Evolutionary conservation across 192 early-diverging fungal genomes (phyloP).

Genomic region (Umbelopsis ramanniana): DNA sequence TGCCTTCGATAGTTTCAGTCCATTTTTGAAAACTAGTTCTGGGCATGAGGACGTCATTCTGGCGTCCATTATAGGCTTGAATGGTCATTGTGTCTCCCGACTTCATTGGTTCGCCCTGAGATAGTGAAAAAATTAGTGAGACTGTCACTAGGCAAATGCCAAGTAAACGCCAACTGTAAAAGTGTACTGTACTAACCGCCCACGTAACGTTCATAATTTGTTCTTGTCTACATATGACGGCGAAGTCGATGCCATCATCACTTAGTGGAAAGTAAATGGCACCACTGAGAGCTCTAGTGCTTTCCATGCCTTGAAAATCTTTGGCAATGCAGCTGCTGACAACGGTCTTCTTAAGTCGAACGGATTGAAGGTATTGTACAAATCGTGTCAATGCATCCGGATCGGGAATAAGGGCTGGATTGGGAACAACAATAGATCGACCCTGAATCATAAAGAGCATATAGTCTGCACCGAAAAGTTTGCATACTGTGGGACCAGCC

Average conservation of each 20-base stretch:
- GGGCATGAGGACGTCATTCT: background rate
- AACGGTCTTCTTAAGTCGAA: background rate
- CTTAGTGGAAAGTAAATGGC: slow-evolving; percentile 14
- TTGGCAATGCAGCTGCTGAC: slow-evolving; percentile 4
- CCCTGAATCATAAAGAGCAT: slow-evolving; percentile 23
- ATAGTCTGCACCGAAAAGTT: slow-evolving; percentile 21
- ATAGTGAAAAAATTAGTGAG: background rate
- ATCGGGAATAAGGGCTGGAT: slow-evolving; percentile 8
- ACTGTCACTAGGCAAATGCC: background rate
- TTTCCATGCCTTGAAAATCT: slow-evolving; percentile 20
- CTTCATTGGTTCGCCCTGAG: slow-evolving; percentile 3
- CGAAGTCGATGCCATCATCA: slow-evolving; percentile 14
- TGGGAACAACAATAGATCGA: slow-evolving; percentile 6
- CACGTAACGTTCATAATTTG: slow-evolving; percentile 14
- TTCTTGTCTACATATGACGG: slow-evolving; percentile 2
- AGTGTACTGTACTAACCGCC: slow-evolving; percentile 23
- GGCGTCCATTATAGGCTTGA: background rate
- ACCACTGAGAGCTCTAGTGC: background rate
- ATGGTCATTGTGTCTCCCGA: background rate
- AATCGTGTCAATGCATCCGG: background rate
- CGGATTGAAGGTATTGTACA: slow-evolving; percentile 4
- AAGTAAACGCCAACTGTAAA: no score
- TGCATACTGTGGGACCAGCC: slow-evolving; percentile 10
- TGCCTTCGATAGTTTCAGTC: slow-evolving; percentile 13
- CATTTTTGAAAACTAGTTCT: slow-evolving; percentile 1